Evolutionary conservation across 1,284 basidiomycete genomes (phyloP).

Genomic region (Phenoliferia sp.): DNA sequence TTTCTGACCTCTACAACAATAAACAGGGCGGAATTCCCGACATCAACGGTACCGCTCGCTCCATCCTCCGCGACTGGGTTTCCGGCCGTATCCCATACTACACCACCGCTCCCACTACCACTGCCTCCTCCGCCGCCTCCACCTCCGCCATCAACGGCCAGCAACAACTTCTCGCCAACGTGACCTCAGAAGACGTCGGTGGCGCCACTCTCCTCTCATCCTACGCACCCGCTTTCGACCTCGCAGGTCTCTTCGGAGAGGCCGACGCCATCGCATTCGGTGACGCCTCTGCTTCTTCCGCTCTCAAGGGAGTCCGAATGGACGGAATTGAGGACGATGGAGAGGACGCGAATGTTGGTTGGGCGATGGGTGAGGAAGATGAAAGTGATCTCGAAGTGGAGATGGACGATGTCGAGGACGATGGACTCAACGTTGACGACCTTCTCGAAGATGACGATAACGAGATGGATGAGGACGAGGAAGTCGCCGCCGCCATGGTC

Average conservation of each 20-base stretch:
- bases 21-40: constrained; percentile 84
- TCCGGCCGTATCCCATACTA: constrained; percentile 90
- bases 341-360: constrained; percentile 27
- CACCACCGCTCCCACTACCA: constrained; percentile 71
- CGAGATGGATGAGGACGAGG: constrained; percentile 24
- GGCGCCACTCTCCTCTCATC: constrained; percentile 63
- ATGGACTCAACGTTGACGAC: constrained; percentile 19
- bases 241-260: constrained; percentile 66
- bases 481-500: constrained; percentile 9
- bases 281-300: constrained; percentile 39
- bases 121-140: constrained; percentile 51
- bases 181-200: constrained; percentile 64
- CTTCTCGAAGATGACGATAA: constrained; percentile 16
- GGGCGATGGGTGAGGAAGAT: constrained; percentile 14
- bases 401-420: constrained; percentile 13
- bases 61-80: constrained; percentile 92
- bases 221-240: constrained; percentile 65
- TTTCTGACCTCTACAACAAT: constrained; percentile 8
- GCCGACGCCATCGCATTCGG: constrained; percentile 70
- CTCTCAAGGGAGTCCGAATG: constrained; percentile 30
- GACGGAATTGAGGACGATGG: constrained; percentile 27
- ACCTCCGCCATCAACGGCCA: constrained; percentile 32
- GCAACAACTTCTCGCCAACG: constrained; percentile 39
- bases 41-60: constrained; percentile 71
- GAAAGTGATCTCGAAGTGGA: constrained; percentile 10